Evolutionary conservation across 495 filamentous ascomycete species (phyloP).

Genomic region (Podospora comata): DNA sequence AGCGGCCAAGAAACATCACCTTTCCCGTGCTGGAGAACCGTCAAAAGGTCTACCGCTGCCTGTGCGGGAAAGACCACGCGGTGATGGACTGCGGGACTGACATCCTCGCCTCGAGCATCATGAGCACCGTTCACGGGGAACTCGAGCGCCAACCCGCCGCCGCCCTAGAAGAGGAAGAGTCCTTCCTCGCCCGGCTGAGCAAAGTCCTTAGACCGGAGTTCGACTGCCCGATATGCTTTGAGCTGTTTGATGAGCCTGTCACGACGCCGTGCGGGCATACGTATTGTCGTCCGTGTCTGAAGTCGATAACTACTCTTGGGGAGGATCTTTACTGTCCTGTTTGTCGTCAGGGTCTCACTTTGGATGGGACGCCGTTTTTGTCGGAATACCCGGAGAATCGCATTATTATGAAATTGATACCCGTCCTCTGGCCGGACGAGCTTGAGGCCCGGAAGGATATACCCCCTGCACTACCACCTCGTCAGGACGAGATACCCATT

Average conservation of each 20-base stretch:
- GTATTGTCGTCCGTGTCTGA: neutral
- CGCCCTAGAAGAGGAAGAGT: neutral
- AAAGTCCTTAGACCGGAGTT: constrained; percentile 39
- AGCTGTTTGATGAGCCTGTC: neutral
- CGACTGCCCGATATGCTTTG: constrained; percentile 33
- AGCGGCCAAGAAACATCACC: constrained; percentile 60
- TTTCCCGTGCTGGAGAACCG: constrained; percentile 67
- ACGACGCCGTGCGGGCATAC: neutral
- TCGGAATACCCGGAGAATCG: neutral
- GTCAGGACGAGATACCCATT: constrained; percentile 50
- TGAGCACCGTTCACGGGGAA: constrained; percentile 50
- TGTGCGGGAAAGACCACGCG: constrained; percentile 69
- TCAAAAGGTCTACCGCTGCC: constrained; percentile 71
- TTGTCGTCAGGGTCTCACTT: neutral
- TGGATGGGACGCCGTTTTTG: neutral
- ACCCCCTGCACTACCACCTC: neutral
- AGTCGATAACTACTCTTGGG: neutral
- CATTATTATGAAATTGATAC: neutral
- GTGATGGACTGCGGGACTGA: constrained; percentile 71
- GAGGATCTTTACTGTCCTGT: neutral
- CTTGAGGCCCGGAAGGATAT: constrained; percentile 1
- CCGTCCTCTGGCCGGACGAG: neutral
- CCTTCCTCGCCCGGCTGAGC: neutral
- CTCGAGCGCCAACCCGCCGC: neutral
- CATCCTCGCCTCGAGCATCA: constrained; percentile 65